Base-by-base conservation (phyloP, 768 basidiomycete species). In the Grammothele lineata region DNA sequence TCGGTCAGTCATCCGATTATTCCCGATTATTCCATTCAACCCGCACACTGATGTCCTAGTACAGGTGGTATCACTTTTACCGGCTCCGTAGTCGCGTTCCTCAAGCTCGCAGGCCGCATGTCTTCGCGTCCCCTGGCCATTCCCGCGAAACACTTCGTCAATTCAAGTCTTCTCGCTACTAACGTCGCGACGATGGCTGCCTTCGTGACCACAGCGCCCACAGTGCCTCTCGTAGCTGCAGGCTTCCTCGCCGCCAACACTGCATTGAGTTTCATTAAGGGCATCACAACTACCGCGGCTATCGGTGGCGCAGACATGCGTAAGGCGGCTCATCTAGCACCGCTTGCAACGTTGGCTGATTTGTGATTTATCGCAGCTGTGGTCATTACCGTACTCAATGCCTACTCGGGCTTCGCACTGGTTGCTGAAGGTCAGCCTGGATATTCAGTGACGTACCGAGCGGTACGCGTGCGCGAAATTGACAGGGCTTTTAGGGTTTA, bases 261-360 rank as follows among this genome's bases (percentile, higher is more conserved):
- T 1, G 51, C 80, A 2, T 70, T 93, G 43, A 91, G 87, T 59
- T 92, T 92, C 66, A 74, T 87, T 51, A 89, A 90, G 61, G 91
- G 91, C 4, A 87, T 75, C 64, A 93, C 91, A 0, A 88, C 87
- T 2, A 92, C 90, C 8, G 86, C 91, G 11, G 87, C 91, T n/a
- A 89, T 93, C 52, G 91, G 91, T 41, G 91, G 91, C 10, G 91
- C 91, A 22, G 91, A 93, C 60, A 93, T 93, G 91, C 91, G 89
- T 91, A 57, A 46, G 87, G 74, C 9, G 23, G 9, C 25, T 1
- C n/a, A 18, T n/a, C 23, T 18, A 25, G 15, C 10, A 22, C n/a
- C 21, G 17, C 7, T 3, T n/a, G 27, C 24, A 18, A 50, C n/a
- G n/a, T n/a, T n/a, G n/a, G n/a, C 37, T 18, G 37, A 32, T 18